phyloP scores from a whole-genome alignment of 2,329 filamentous ascomycete genomes.

The Ceratocystiopsis brevicomis region DNA sequence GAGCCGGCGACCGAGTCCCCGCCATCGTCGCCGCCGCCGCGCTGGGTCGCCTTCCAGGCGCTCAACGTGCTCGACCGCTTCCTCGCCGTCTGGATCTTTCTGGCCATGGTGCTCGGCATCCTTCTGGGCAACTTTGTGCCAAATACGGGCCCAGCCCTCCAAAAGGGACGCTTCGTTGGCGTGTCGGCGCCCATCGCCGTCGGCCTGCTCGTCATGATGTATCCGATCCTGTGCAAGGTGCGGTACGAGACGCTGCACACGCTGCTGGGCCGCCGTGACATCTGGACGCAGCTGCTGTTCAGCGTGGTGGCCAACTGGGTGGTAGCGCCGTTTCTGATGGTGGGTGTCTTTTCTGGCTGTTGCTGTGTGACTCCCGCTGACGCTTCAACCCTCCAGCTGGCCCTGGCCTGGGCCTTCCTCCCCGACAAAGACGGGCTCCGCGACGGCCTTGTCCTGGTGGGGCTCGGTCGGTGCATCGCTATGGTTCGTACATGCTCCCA shows the following conservation, averaged over 20 bases:
- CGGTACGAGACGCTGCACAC: slow-evolving; percentile 56
- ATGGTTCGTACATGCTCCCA: slow-evolving; percentile 38
- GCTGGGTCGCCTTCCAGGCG: slow-evolving; percentile 26
- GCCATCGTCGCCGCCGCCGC: too few relatives aligned
- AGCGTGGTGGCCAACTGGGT: slow-evolving; percentile 70
- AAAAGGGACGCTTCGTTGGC: slow-evolving; percentile 50
- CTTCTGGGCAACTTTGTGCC: slow-evolving; percentile 59
- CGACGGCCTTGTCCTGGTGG: slow-evolving; percentile 61
- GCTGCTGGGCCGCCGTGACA: slow-evolving; percentile 36
- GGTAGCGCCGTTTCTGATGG: slow-evolving; percentile 66
- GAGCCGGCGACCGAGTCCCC: too few relatives aligned
- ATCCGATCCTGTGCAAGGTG: slow-evolving; percentile 77
- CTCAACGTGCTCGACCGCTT: slow-evolving; percentile 43
- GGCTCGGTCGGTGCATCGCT: slow-evolving; percentile 69
- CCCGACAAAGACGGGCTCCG: slow-evolving; percentile 38
- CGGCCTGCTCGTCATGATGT: slow-evolving; percentile 82
- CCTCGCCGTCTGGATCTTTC: slow-evolving; percentile 54
- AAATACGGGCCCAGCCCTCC: slow-evolving; percentile 38
- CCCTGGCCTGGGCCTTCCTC: slow-evolving; percentile 48
- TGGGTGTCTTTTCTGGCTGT: slow-evolving; percentile 17
- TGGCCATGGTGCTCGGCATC: slow-evolving; percentile 61
- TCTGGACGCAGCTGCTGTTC: slow-evolving; percentile 68
- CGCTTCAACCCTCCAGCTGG: too few relatives aligned
- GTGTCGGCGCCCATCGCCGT: slow-evolving; percentile 36
- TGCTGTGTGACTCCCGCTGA: too few relatives aligned